Base-by-base conservation (phyloP, 371 early-diverging fungal species). In the Cokeromyces recurvatus region DNA sequence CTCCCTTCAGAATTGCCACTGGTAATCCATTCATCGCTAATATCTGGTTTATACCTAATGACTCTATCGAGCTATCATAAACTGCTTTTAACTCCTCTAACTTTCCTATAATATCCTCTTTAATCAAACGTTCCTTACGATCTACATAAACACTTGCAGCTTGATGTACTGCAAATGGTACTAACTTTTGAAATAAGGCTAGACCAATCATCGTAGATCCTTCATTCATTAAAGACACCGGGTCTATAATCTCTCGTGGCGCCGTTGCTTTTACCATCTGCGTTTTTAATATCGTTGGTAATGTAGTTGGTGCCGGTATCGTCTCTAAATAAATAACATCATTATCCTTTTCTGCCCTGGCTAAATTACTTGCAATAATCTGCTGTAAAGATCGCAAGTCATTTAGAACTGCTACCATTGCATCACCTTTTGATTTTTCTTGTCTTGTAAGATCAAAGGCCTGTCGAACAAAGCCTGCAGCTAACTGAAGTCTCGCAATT, bases 161-260 rank as follows among this genome's bases (percentile, higher is more conserved):
- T 61, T 92, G 89, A 64, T 94, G 93, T 5, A 93, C 87, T 4
- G 87, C 87, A 68, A 90, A 87, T 3, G 95, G 95, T 0, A 94
- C 90, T 19, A 95, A 68, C 14, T 79, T 78, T 32, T 80, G 76
- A 53, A 95, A 94, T 44, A 94, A 62, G 1, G 93, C 91, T n/a
- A 83, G 59, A 5, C 90, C 89, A 20, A 90, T 65, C 14, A 39
- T 17, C 9, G 59, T 55, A 1, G 29, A 14, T 14, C 38, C 35
- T 6, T 46, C 37, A 32, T 73, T 53, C 65, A 68, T 84, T 24
- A 64, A 63, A 0, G 79, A 79, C 20, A 69, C 64, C 19, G 73
- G 75, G 47, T 74, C 75, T 1, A 51, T 25, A 12, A 74, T 48
- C 21, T 70, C 71, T 0, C 46, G 23, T 5, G 68, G 68, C 10